phyloP scores from a whole-genome alignment of 2,329 filamentous ascomycete genomes.

The Botrytis medusae region DNA sequence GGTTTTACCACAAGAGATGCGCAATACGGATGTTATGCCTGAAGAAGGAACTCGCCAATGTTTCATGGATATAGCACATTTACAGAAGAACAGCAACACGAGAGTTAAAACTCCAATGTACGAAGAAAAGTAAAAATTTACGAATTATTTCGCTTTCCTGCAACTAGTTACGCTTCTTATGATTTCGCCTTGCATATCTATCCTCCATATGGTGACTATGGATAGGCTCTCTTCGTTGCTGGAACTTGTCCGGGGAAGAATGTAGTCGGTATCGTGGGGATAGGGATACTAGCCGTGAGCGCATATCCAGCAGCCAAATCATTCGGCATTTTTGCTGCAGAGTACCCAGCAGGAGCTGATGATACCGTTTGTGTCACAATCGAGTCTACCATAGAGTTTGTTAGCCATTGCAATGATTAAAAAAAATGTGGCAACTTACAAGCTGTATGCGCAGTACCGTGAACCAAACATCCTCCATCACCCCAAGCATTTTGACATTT shows the following conservation, averaged over 20 bases:
- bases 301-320: constrained; percentile 21
- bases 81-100: background rate
- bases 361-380: constrained; percentile 18
- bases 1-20: background rate
- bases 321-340: constrained; percentile 24
- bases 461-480: constrained; percentile 17
- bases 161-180: background rate
- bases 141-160: background rate
- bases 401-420: background rate
- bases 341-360: constrained; percentile 21
- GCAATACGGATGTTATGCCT: background rate
- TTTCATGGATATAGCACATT: background rate
- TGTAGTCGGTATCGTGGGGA: constrained; percentile 26
- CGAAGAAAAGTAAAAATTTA: background rate
- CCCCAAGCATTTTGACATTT: constrained; percentile 24
- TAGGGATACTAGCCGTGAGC: constrained; percentile 21
- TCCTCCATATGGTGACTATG: background rate
- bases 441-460: constrained; percentile 17
- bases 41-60: no score
- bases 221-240: constrained; percentile 23
- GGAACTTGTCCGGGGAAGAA: constrained; percentile 26
- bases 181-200: background rate
- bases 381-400: constrained; percentile 7
- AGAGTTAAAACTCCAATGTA: background rate
- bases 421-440: background rate